Base-by-base conservation (phyloP, 2,329 filamentous ascomycete genomes). In the Alternaria ventricosa region DNA sequence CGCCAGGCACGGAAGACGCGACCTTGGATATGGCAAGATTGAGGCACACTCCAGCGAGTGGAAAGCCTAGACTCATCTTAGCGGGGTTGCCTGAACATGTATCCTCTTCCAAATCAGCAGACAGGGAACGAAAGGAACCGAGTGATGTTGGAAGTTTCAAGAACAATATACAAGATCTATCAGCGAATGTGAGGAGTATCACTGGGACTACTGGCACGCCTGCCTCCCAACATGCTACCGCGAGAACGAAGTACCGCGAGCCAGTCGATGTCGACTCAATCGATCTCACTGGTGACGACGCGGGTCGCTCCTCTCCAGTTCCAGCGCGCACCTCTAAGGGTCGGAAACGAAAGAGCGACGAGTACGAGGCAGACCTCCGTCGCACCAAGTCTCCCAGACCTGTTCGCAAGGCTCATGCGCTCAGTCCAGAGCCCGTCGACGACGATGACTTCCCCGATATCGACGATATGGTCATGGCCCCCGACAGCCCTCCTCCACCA, bases 341-440 rank as follows among this genome's bases (percentile, higher is more conserved):
- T 28, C 80, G 79, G 60, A 85, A 84, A 70, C 76, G 83, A 46
- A 84, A 83, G 71, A 84, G 82, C 67, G 80, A 81, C n/a, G 82
- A 84, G 59, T 79, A 77, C 50, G 79, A 78, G 33, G 65, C 68
- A 27, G 78, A 78, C 33, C 20, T 71, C 5, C 55, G 57, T 20
- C 65, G 54, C 2, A 41, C 49, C 25, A 71, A 69, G 46, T 73
- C 73, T 28, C 65, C 71, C 3, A 66, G 68, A 36, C 66, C 69
- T 30, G 60, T 57, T 8, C 67, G 55, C 25, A 58, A 59, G 6
- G 53, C 65, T 27, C 63, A 65, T 12, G 55, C 60, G 43, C 44
- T 43, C 18, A 74, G 66, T 50, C 65, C 70, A 25, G 65, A 67
- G n/a, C 54, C 47, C 13, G 55, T 65, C 11, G 67, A 70, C 30